Base-by-base conservation (phyloP, 495 filamentous ascomycete genomes). In the Penicillium desertorum region DNA sequence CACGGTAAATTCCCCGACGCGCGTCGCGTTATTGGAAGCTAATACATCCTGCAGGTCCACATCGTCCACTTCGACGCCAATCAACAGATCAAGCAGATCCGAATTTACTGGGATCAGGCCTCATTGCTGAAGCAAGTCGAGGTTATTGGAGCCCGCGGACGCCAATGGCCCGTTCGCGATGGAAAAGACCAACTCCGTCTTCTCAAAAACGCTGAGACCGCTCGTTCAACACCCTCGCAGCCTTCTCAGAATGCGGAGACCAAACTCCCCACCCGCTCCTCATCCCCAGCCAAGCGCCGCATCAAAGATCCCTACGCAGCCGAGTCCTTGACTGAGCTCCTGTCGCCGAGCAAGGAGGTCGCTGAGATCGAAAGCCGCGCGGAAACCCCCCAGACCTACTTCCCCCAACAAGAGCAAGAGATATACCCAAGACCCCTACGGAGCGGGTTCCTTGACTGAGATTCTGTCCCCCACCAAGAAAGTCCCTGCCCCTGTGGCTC, bases 81-180 rank as follows among this genome's bases (percentile, higher is more conserved):
- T 41, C 81, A 86, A 59, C 88, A 90, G 69, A 96, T 98, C 71
- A 73, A 81, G 60, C 88, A 90, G 65, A 87, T 96, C 62, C 88
- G 92, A 52, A 84, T 92, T 57, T 88, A 88, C 71, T 98, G 94
- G 94, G 94, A 98, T 69, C 95, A 98, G 73, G 92, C 85, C 25
- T 90, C 90, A 51, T 82, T 98, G 9, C 80, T 98, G 58, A 98
- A 94, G 73, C 87, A 93, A 68, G 83, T 97, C 51, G 92, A 96
- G 62, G 86, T 96, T 30, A 98, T 98, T 73, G 94, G 94, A 55
- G 83, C 84, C 62, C 86, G 89, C 25, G 90, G 88, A 45, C 88
- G 86, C 65, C 90, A 88, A 67, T 98, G 94, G 94, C 94, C 94
- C 19, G 93, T 98, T 71, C 88, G 86, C 57, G 91, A 96, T 66